Percentiles rank a stretch among this genome's conserved stretches.
Conservation (phyloP, 805 yeast genomes). For the Phaffomyces opuntiae region DNA sequence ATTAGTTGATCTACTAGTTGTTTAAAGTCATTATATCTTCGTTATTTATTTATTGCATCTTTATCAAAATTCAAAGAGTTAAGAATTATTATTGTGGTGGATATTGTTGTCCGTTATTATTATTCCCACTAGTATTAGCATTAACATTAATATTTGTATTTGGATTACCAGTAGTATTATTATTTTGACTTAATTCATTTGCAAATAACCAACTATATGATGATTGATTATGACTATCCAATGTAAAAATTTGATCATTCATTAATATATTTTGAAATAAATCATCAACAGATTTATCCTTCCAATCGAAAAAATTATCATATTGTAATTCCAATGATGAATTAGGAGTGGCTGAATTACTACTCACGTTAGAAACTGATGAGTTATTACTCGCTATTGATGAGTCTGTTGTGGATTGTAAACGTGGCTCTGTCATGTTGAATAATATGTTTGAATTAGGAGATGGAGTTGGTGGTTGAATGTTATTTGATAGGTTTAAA, state of each 20-base stretch:
- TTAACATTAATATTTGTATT: not conserved
- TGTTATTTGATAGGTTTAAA: not conserved
- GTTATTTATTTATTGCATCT: too few relatives aligned
- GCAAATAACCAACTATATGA: constrained; percentile 2
- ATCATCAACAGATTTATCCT: constrained; percentile 11
- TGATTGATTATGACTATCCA: constrained; percentile 6
- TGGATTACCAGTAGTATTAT: not conserved
- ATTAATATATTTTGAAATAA: constrained; percentile 7
- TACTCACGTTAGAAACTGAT: too few relatives aligned
- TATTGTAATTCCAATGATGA: not conserved
- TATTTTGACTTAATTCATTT: not conserved
- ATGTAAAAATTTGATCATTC: constrained; percentile 7
- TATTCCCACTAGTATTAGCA: too few relatives aligned
- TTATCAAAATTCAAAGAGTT: too few relatives aligned
- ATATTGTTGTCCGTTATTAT: too few relatives aligned
- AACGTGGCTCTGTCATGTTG: too few relatives aligned
- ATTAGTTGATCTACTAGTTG: too few relatives aligned
- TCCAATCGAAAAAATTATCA: constrained; percentile 11
- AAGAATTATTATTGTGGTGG: too few relatives aligned
- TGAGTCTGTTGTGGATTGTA: not conserved
- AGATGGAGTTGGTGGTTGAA: not conserved
- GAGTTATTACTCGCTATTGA: not conserved
- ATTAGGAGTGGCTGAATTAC: not conserved
- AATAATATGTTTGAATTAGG: not conserved
- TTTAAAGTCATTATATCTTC: too few relatives aligned